Conservation (phyloP, 2,329 filamentous ascomycete genomes). For the Aspergillus quadrilineatus region DNA sequence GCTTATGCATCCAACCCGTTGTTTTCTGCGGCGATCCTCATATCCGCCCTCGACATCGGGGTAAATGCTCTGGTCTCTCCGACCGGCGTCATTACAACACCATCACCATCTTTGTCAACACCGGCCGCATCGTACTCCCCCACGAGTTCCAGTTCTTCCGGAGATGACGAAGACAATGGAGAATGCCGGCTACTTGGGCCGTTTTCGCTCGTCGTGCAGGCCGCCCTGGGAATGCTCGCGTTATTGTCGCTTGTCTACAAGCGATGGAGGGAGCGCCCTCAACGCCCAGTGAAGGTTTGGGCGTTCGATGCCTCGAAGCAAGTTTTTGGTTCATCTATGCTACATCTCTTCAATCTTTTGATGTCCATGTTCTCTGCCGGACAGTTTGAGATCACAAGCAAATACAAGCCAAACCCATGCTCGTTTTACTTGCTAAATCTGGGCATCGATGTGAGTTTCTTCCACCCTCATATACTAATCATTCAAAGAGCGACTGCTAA, state of each 20-base stretch:
- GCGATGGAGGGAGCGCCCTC: conserved; percentile 85
- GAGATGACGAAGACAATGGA: conserved; percentile 56
- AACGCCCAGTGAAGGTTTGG: conserved; percentile 93
- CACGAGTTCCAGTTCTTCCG: conserved; percentile 26
- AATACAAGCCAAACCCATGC: conserved; percentile 83
- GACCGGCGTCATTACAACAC: conserved; percentile 16
- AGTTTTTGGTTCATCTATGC: conserved; percentile 86
- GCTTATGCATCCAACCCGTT: not conserved
- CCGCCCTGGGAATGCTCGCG: conserved; percentile 77
- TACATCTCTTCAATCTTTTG: conserved; percentile 89
- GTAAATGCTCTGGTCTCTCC: conserved; percentile 17
- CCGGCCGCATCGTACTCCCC: conserved; percentile 21
- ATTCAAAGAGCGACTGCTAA: not conserved
- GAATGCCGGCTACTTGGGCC: conserved; percentile 86
- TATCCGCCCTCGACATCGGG: conserved; percentile 12
- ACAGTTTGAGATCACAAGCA: conserved; percentile 57
- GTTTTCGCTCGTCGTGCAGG: conserved; percentile 89
- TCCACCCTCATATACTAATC: not conserved
- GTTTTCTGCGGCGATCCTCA: conserved; percentile 4
- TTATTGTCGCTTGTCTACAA: conserved; percentile 88
- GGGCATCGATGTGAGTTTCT: conserved; percentile 79
- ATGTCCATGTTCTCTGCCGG: conserved; percentile 96
- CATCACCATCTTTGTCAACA: conserved; percentile 23
- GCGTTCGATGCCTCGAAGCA: conserved; percentile 97
- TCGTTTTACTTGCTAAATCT: conserved; percentile 95